phyloP scores from a whole-genome alignment of 2,329 filamentous ascomycete genomes.

The Thelonectria rubi region DNA sequence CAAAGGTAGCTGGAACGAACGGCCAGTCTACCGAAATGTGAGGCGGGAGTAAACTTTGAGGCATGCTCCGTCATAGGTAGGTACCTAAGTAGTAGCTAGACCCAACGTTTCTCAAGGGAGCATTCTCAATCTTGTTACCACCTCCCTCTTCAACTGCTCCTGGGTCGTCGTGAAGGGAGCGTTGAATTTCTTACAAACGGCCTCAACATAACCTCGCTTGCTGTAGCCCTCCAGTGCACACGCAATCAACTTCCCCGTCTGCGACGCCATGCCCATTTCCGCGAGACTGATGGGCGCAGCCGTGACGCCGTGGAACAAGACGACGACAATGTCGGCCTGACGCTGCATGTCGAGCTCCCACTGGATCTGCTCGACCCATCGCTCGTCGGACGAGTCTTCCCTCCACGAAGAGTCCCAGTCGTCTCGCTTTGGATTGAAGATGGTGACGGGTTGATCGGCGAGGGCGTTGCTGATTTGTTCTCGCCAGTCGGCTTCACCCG shows the following conservation, averaged over 20 bases:
- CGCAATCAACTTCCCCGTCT: constrained; percentile 58
- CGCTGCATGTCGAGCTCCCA: constrained; percentile 71
- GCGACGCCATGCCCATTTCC: constrained; percentile 66
- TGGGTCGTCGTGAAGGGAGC: constrained; percentile 56
- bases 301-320: constrained; percentile 64
- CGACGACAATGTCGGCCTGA: constrained; percentile 60
- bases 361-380: constrained; percentile 62
- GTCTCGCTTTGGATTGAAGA: constrained; percentile 65
- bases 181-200: constrained; percentile 61
- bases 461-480: constrained; percentile 53
- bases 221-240: constrained; percentile 61
- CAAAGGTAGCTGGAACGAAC: too few relatives aligned
- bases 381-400: constrained; percentile 57
- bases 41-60: too few relatives aligned
- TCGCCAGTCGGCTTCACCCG: constrained; percentile 60
- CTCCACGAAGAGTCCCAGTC: constrained; percentile 65
- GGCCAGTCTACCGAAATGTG: too few relatives aligned
- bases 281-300: constrained; percentile 66
- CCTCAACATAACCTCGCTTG: constrained; percentile 69
- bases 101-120: neutral
- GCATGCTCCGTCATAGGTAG: neutral
- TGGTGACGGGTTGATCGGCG: constrained; percentile 56
- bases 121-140: constrained; percentile 38
- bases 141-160: constrained; percentile 50
- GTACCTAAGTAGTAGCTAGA: neutral